Conservation (phyloP, 495 filamentous ascomycete genomes). For the Chlorociboria aeruginascens region DNA sequence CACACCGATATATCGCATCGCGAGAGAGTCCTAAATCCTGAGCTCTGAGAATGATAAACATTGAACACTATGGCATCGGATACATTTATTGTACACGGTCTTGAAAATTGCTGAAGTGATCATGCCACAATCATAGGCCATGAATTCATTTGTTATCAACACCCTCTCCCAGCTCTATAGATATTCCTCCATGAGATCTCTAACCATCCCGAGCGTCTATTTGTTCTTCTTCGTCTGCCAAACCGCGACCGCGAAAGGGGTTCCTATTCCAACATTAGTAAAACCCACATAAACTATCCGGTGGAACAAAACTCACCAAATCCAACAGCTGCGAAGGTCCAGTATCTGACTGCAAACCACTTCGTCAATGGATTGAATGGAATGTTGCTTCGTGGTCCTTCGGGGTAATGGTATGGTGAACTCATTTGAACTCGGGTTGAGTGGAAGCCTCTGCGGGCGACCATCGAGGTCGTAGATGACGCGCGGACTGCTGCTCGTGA, state of each 20-base stretch:
- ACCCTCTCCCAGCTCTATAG: conserved; percentile 7
- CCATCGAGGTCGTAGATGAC: conserved; percentile 43
- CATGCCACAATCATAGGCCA: no score
- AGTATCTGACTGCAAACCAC: conserved; percentile 73
- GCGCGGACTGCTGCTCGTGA: conserved; percentile 63
- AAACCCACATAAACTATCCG: not conserved
- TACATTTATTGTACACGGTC: no score
- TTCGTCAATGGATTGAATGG: conserved; percentile 91
- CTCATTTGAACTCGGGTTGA: conserved; percentile 74
- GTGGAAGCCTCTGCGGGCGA: conserved; percentile 89
- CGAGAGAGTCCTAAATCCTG: no score
- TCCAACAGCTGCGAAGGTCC: conserved; percentile 42
- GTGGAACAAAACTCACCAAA: conserved; percentile 9
- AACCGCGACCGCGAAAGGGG: conserved; percentile 18
- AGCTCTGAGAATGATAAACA: no score
- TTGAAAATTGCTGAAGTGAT: no score
- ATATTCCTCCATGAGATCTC: not conserved
- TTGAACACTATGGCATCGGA: no score
- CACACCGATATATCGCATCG: no score
- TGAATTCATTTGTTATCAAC: no score
- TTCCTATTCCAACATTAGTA: conserved; percentile 1
- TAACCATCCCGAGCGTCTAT: conserved; percentile 1
- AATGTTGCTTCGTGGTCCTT: conserved; percentile 87
- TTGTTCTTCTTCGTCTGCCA: conserved; percentile 22
- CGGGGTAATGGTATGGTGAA: conserved; percentile 95